Evolutionary conservation across 768 basidiomycete genomes (phyloP), one percentile per base, ranked within the genome.

Genomic region (Pleurotus cornucopiae): DNA sequence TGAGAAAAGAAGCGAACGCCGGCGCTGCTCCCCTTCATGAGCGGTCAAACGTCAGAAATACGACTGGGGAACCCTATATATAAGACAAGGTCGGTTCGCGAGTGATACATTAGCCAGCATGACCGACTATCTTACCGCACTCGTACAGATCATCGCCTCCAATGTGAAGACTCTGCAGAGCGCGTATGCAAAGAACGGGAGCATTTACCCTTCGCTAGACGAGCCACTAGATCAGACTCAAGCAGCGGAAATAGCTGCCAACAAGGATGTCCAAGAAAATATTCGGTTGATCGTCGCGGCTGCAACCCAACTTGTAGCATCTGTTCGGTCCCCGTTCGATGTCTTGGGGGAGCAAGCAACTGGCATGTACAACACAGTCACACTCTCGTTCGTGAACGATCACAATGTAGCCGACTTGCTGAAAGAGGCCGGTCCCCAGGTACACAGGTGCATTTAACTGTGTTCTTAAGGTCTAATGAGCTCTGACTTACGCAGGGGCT

Each of bases 361-460:
- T 23, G 21, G 21, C 4, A n/a, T 34, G 47, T 48, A 16, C 16
- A 23, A 23, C 56, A 63, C 66, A 2, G 63, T 64, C 1, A 60
- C 73, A 2, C 62, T 69, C 2, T 63, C 64, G 1, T 66, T 61
- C 14, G 55, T 70, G 5, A 40, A 46, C 21, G 66, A 72, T 38
- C 62, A 65, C 2, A 64, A 69, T 52, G 69, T 70, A n/a, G 63
- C 63, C 2, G 72, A 73, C 51, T 69, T 73, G n/a, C 58, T 75
- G n/a, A 64, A 69, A 1, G 71, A 69, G 47, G 71, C 68, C 2
- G 73, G 73, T 5, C 61, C 63, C 3, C 23, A 67, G 58, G 69
- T 68, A 23, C 12, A 57, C 57, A 45, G 11, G 0, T 13, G 13
- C 44, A 39, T 37, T 18, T 6, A 9, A 7, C 25, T 46, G 4